A percentile compares a stretch with the other conserved stretches of the same genome.
These are phyloP conservation scores for Ogataea allantospora DNA, from an alignment of 805 yeast genomes.

Conservation along the genomic window DNA sequence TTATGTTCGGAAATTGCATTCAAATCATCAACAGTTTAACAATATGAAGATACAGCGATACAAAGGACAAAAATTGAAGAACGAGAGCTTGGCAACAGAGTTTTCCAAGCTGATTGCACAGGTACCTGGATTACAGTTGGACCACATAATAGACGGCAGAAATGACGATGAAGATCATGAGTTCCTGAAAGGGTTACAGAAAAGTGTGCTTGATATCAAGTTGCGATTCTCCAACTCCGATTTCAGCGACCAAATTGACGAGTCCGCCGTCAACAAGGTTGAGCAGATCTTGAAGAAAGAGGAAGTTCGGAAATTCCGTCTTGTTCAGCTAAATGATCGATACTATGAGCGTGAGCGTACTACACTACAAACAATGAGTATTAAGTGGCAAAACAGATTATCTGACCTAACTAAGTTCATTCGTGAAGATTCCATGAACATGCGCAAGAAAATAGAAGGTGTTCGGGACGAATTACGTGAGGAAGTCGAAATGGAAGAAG, in stretches of 20 bases:
- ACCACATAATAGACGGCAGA: constrained; percentile 10
- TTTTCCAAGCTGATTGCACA: constrained; percentile 16
- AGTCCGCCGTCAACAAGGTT: constrained; percentile 20
- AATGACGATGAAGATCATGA: constrained; percentile 11
- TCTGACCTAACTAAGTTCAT: constrained; percentile 23
- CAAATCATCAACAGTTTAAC: constrained; percentile 18
- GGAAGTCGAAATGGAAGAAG: constrained; percentile 19
- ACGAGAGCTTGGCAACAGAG: constrained; percentile 15
- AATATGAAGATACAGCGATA: constrained; percentile 19
- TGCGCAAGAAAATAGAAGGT: constrained; percentile 14
- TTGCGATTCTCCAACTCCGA: constrained; percentile 12
- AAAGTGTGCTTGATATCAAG: constrained; percentile 11
- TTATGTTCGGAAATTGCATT: constrained; percentile 13
- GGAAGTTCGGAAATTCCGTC: constrained; percentile 27
- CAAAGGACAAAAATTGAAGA: constrained; percentile 22
- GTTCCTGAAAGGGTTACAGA: constrained; percentile 15
- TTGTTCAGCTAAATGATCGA: constrained; percentile 29
- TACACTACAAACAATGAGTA: constrained; percentile 21
- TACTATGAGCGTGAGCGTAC: constrained; percentile 26
- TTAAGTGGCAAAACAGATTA: constrained; percentile 31
- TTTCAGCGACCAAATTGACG: constrained; percentile 18
- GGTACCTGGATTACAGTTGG: constrained; percentile 24
- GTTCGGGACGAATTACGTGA: constrained; percentile 15
- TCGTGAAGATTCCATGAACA: constrained; percentile 18
- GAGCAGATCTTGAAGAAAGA: constrained; percentile 21